phyloP scores from a whole-genome alignment of 805 yeast species.

The Yamadazyma olivae region DNA sequence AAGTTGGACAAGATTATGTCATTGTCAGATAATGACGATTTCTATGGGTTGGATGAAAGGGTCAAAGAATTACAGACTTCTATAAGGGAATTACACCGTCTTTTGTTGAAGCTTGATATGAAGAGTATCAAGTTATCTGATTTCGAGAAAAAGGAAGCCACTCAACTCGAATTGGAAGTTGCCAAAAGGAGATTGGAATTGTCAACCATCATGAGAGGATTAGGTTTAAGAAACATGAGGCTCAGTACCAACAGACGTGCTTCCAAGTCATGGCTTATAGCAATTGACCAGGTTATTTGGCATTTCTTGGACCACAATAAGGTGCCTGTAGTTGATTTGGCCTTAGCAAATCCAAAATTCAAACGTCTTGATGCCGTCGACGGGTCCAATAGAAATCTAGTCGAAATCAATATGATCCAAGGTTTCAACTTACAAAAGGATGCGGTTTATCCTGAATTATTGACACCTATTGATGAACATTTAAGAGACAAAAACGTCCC shows the following conservation, averaged over 20 bases:
- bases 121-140: constrained; percentile 22
- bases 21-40: constrained; percentile 34
- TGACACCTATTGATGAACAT: constrained; percentile 45
- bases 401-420: constrained; percentile 60
- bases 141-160: constrained; percentile 18
- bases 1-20: constrained; percentile 36
- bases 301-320: constrained; percentile 63
- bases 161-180: constrained; percentile 28
- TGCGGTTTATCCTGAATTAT: constrained; percentile 66
- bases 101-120: constrained; percentile 39
- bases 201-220: constrained; percentile 29
- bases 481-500: constrained; percentile 14
- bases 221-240: constrained; percentile 21
- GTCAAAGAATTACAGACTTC: constrained; percentile 27
- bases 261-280: constrained; percentile 22
- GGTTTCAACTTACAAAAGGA: constrained; percentile 61
- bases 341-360: constrained; percentile 59
- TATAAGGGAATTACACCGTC: constrained; percentile 27
- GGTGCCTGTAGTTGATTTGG: constrained; percentile 66
- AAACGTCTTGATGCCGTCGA: constrained; percentile 60
- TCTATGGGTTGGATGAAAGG: constrained; percentile 29
- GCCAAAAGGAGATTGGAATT: constrained; percentile 33
- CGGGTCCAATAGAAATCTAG: constrained; percentile 62
- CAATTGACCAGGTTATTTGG: constrained; percentile 66
- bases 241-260: constrained; percentile 17